These are phyloP conservation scores for Eucalyptus pumila DNA, from an alignment of 345 rosid genomes.

Conservation along the genomic window DNA sequence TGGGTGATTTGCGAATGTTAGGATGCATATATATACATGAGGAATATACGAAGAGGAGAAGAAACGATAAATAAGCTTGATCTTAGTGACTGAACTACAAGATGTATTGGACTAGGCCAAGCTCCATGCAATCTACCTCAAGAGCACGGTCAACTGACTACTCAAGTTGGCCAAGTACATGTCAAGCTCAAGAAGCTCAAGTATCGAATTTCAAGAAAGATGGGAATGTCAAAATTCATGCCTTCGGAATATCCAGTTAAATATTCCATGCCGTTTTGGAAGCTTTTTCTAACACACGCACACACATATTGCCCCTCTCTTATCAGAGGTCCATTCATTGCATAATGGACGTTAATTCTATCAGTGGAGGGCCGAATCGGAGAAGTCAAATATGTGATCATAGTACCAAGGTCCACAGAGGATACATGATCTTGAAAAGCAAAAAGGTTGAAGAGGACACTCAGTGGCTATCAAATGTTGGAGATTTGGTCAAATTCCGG, in stretches of 20 bases:
- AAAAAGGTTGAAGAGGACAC: neutral
- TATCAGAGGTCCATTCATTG: neutral
- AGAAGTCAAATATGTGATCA: neutral
- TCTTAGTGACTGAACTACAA: neutral
- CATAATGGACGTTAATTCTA: too few relatives aligned
- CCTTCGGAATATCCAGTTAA: too few relatives aligned
- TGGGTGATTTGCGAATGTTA: neutral
- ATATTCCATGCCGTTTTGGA: too few relatives aligned
- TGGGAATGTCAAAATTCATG: too few relatives aligned
- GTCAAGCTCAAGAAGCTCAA: too few relatives aligned
- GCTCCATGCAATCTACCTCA: too few relatives aligned
- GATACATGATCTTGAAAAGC: neutral
- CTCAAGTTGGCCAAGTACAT: too few relatives aligned
- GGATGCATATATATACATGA: neutral
- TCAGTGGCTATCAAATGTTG: neutral
- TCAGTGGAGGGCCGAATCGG: neutral
- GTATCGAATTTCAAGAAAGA: too few relatives aligned
- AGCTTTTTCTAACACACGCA: too few relatives aligned
- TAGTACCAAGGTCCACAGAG: neutral
- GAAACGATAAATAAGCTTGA: neutral
- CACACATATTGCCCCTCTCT: neutral
- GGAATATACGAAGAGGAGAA: neutral
- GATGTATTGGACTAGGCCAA: too few relatives aligned
- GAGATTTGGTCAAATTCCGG: neutral
- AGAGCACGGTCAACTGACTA: too few relatives aligned